phyloP scores from a whole-genome alignment of 139 green algal genomes.

The Chlamydomonas asymmetrica region DNA sequence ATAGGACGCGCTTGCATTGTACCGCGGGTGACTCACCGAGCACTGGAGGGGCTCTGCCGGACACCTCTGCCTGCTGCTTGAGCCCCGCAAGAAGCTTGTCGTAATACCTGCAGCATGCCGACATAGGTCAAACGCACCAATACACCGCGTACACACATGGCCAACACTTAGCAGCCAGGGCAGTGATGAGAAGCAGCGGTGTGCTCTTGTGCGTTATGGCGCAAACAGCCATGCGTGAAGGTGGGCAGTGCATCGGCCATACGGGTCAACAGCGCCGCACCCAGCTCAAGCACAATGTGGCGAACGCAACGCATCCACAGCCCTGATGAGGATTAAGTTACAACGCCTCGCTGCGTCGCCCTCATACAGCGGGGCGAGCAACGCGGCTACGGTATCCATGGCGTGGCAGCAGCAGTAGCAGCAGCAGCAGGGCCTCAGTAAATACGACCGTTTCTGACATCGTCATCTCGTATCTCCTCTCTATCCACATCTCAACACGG shows the following conservation, averaged over 20 bases:
- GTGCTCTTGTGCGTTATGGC: neutral
- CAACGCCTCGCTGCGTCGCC: neutral
- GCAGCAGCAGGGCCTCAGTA: neutral
- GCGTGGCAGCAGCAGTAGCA: neutral
- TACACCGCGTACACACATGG: too few relatives aligned
- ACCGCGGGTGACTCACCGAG: conserved; percentile 21
- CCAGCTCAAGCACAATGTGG: neutral
- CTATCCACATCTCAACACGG: neutral
- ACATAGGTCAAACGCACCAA: too few relatives aligned
- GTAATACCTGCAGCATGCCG: conserved; percentile 57
- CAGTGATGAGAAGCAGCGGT: neutral
- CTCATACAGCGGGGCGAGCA: neutral
- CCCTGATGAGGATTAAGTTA: neutral
- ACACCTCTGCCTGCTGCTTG: conserved; percentile 14
- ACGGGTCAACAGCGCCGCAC: neutral
- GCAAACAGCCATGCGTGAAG: too few relatives aligned
- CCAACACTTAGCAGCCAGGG: too few relatives aligned
- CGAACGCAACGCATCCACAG: neutral
- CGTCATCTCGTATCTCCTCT: neutral
- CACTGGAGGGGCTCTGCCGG: conserved; percentile 31
- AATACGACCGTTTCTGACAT: neutral
- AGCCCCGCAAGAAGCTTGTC: conserved; percentile 42
- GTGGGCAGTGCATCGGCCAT: neutral
- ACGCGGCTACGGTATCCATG: neutral
- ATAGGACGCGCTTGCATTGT: neutral